These are phyloP conservation scores for Lantana camara DNA, from an alignment of 257 asterid genomes.

Conservation along the genomic window DNA sequence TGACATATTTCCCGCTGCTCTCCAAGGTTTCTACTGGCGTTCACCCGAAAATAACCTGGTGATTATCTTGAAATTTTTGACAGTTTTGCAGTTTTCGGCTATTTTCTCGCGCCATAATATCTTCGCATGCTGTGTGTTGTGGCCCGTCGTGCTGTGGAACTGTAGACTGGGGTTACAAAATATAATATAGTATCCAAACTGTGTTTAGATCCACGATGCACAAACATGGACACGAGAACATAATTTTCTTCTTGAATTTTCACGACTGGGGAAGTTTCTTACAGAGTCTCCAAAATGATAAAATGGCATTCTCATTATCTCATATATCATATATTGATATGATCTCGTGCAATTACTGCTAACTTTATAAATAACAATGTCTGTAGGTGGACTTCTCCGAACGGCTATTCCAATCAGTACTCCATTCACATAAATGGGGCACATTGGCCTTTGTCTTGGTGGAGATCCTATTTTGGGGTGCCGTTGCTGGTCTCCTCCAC, in stretches of 20 bases:
- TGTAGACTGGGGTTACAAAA: neutral
- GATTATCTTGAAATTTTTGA: slow-evolving; percentile 22
- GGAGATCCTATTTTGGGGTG: slow-evolving; percentile 85
- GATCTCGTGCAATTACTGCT: neutral
- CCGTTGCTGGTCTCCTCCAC: slow-evolving; percentile 71
- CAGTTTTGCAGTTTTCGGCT: neutral
- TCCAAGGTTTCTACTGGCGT: slow-evolving; percentile 88
- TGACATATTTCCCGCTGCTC: slow-evolving; percentile 75
- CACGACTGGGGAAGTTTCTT: no score
- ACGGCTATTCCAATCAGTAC: slow-evolving; percentile 46
- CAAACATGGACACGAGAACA: no score
- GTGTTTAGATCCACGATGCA: no score
- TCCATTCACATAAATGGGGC: slow-evolving; percentile 73
- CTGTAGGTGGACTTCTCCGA: slow-evolving; percentile 64
- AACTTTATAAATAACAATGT: no score
- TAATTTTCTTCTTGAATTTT: no score
- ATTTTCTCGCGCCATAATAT: neutral
- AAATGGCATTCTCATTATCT: no score
- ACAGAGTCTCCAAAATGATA: neutral
- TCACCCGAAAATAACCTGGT: slow-evolving; percentile 89
- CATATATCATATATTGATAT: no score
- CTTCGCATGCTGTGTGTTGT: neutral
- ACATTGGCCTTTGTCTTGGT: slow-evolving; percentile 65
- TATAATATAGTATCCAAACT: neutral
- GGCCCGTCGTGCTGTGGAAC: neutral